Evolutionary conservation across 345 rosid genomes (phyloP), one percentile per base, ranked within the genome.

Genomic region (Salix exigua): DNA sequence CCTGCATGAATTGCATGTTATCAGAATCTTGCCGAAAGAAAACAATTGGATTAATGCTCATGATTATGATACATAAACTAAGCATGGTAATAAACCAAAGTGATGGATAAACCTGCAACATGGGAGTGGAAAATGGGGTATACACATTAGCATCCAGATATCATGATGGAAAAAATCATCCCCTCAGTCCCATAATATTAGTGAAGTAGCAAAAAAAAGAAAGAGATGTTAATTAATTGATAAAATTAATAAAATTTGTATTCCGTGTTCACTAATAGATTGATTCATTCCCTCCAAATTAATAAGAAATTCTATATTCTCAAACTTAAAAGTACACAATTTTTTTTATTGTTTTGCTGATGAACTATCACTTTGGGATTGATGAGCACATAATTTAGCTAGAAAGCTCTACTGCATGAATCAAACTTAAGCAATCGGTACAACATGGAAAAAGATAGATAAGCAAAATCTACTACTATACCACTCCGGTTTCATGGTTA

Each of bases 401-500:
- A 31, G 64, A 53, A 13, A 33, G 58, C 7, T 48, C 23, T 51
- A 30, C 35, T 7, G 58, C 26, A 21, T 11, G 23, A 48, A 70
- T 6, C 61, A 51, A 30, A 2, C 13, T 28, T 6, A 48, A 65
- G 62, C 3, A 21, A 40, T 42, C 58, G 55, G 7, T 25, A 13
- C 17, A 17, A 4, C 3, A 38, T 38, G 21, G 50, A 26, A 21
- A 0, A 11, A 62, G 66, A 30, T 17, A 70, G 37, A 60, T 21
- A 21, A 58, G 75, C 23, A 58, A n/a, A 26, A 53, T 55, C 30
- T 73, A 53, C 53, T 28, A 40, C 8, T 40, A 23, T 94, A 94
- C 98, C 97, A 88, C 94, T 85, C 98, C 97, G 40, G 94, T 91
- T 89, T 94, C 98, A 71, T 92, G 98, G 88, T 88, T 91, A 78